Evolutionary conservation across 768 basidiomycete species (phyloP).

Genomic region (Flagelloscypha sp.): DNA sequence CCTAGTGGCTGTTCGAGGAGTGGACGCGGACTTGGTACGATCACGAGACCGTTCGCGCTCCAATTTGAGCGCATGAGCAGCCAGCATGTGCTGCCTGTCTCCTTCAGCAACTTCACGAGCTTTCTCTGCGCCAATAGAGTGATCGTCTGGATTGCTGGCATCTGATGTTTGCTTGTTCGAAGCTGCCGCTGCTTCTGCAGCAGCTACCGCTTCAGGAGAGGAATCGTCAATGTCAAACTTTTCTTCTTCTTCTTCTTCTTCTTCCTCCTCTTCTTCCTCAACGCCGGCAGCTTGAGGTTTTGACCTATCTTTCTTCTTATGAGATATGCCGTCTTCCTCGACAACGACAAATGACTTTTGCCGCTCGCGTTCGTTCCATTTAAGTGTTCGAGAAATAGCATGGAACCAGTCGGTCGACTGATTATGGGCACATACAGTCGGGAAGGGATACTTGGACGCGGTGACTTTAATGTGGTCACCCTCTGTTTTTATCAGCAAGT

Average conservation of each 20-base stretch:
- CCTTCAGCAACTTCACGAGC: conserved; percentile 19
- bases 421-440: conserved; percentile 95
- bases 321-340: conserved; percentile 67
- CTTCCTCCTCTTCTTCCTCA: conserved; percentile 44
- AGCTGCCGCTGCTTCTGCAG: conserved; percentile 12
- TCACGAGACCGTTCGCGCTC: conserved; percentile 22
- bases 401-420: conserved; percentile 99
- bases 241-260: conserved; percentile 61
- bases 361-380: conserved; percentile 98
- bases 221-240: conserved; percentile 93
- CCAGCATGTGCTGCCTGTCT: conserved; percentile 19
- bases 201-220: conserved; percentile 42
- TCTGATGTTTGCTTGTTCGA: background rate
- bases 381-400: conserved; percentile 89
- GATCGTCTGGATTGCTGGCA: conserved; percentile 10
- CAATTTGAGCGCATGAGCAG: conserved; percentile 24
- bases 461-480: conserved; percentile 99
- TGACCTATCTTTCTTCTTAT: conserved; percentile 20
- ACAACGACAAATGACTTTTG: conserved; percentile 99
- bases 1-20: conserved; percentile 27
- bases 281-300: conserved; percentile 13
- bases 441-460: conserved; percentile 95
- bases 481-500: conserved; percentile 44
- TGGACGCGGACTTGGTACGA: conserved; percentile 12
- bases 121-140: conserved; percentile 20